These are phyloP conservation scores for Combretum micranthum DNA, from an alignment of 345 rosid species.

Conservation along the genomic window DNA sequence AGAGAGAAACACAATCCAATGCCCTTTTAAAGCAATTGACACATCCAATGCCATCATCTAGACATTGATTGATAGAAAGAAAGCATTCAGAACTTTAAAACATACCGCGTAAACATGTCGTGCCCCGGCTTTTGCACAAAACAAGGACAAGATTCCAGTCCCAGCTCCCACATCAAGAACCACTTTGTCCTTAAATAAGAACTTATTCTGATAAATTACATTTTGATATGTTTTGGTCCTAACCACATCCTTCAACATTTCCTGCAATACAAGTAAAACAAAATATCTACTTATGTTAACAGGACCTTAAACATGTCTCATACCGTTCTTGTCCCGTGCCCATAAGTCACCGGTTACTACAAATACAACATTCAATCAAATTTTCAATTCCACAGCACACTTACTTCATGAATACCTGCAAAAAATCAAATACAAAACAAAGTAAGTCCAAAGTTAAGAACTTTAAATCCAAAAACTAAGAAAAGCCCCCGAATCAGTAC, in stretches of 20 bases:
- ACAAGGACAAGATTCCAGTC: slow-evolving; percentile 89
- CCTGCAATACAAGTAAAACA: slow-evolving; percentile 42
- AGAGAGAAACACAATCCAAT: too few relatives aligned
- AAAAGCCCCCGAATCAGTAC: slow-evolving; percentile 22
- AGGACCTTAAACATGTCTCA: not conserved
- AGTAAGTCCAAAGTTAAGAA: not conserved
- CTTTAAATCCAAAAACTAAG: not conserved
- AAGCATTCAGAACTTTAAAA: slow-evolving; percentile 3
- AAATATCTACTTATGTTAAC: not conserved
- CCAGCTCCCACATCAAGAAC: slow-evolving; percentile 99
- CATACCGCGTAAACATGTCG: slow-evolving; percentile 87
- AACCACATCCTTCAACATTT: slow-evolving; percentile 93
- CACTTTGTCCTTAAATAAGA: slow-evolving; percentile 79
- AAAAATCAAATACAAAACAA: slow-evolving; percentile 3
- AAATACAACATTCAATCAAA: not conserved
- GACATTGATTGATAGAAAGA: not conserved
- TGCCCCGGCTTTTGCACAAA: slow-evolving; percentile 97
- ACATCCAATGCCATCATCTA: not conserved
- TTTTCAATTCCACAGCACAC: slow-evolving; percentile 27
- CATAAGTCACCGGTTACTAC: not conserved
- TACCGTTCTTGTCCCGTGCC: not conserved
- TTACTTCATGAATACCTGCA: slow-evolving; percentile 99
- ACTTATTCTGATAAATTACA: slow-evolving; percentile 87
- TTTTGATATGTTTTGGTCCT: slow-evolving; percentile 96
- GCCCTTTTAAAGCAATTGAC: too few relatives aligned